These are phyloP conservation scores for Macadamia integrifolia DNA, from an alignment of 164 flowering plant species.

Conservation along the genomic window DNA sequence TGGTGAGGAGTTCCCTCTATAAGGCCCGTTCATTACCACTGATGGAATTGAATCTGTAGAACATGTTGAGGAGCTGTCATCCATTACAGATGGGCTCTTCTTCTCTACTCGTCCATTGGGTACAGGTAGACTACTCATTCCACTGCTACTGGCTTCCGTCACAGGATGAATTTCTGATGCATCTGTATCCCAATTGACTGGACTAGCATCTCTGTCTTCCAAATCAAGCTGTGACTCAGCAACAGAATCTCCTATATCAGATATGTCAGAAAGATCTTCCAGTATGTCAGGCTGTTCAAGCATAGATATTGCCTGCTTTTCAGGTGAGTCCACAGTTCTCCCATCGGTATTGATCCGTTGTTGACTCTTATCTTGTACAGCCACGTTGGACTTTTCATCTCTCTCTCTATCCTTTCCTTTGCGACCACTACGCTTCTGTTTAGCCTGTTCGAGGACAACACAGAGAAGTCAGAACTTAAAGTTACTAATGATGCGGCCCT, in stretches of 20 bases:
- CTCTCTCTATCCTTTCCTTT: slow-evolving; percentile 76
- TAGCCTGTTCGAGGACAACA: slow-evolving; percentile 37
- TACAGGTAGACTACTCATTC: slow-evolving; percentile 32
- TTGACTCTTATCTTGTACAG: slow-evolving; percentile 27
- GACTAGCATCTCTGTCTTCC: slow-evolving; percentile 77
- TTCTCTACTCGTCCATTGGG: slow-evolving; percentile 60
- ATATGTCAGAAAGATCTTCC: slow-evolving; percentile 74
- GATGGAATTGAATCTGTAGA: slow-evolving; percentile 91
- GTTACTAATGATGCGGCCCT: no score
- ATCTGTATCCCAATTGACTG: slow-evolving; percentile 85
- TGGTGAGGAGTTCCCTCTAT: slow-evolving; percentile 43
- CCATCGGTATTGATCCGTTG: slow-evolving; percentile 29
- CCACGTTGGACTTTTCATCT: slow-evolving; percentile 44
- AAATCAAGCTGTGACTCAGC: slow-evolving; percentile 61
- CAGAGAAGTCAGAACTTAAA: background rate
- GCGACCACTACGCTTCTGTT: slow-evolving; percentile 73
- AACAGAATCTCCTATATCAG: slow-evolving; percentile 60
- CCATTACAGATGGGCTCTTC: slow-evolving; percentile 57
- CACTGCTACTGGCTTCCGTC: slow-evolving; percentile 54
- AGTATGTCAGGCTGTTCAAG: slow-evolving; percentile 45
- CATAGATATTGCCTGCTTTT: slow-evolving; percentile 30
- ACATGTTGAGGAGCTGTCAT: slow-evolving; percentile 96
- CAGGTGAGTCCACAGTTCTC: slow-evolving; percentile 20
- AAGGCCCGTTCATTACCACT: slow-evolving; percentile 49
- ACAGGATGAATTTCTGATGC: slow-evolving; percentile 64